A percentile compares a stretch with the other conserved stretches of the same genome.
Evolutionary conservation across 352 stramenopile genomes (phyloP).

Genomic region (Pythium aristosporum): DNA sequence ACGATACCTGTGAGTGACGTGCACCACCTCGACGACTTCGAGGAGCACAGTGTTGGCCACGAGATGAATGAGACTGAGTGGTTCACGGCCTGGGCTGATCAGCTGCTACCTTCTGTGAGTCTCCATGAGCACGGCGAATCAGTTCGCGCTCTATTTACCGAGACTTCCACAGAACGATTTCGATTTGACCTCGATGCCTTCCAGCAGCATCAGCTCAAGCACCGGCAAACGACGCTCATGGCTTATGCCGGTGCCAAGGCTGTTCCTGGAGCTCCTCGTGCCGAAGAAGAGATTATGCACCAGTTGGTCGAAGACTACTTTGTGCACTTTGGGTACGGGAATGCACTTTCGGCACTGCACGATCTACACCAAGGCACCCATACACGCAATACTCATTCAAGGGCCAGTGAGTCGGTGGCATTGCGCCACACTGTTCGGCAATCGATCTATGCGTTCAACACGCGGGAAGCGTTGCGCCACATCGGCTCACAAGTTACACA

Average conservation of each 20-base stretch:
- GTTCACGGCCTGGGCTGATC: slow-evolving; percentile 16
- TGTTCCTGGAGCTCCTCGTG: neutral
- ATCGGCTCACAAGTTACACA: neutral
- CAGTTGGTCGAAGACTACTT: slow-evolving; percentile 26
- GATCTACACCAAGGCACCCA: slow-evolving; percentile 7
- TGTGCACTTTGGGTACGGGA: slow-evolving; percentile 22
- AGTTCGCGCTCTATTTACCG: slow-evolving; percentile 27
- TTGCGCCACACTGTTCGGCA: slow-evolving; percentile 14
- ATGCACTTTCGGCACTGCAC: slow-evolving; percentile 8
- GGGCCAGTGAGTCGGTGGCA: neutral
- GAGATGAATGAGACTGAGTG: slow-evolving; percentile 9
- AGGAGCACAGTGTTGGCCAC: slow-evolving; percentile 4
- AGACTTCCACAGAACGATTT: slow-evolving; percentile 30
- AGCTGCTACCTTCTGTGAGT: slow-evolving; percentile 45
- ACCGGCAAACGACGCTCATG: slow-evolving; percentile 39
- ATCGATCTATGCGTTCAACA: slow-evolving; percentile 17
- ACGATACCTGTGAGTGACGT: slow-evolving; percentile 49
- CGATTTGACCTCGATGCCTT: slow-evolving; percentile 51
- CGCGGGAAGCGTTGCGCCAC: slow-evolving; percentile 6
- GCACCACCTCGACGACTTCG: slow-evolving; percentile 39
- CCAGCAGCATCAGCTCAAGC: slow-evolving; percentile 43
- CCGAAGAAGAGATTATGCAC: slow-evolving; percentile 23
- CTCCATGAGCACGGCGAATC: slow-evolving; percentile 48
- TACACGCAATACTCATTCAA: neutral
- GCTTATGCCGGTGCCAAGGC: slow-evolving; percentile 8